Base-by-base conservation (phyloP, 1,284 basidiomycete genomes). In the Heterobasidion annosum region DNA sequence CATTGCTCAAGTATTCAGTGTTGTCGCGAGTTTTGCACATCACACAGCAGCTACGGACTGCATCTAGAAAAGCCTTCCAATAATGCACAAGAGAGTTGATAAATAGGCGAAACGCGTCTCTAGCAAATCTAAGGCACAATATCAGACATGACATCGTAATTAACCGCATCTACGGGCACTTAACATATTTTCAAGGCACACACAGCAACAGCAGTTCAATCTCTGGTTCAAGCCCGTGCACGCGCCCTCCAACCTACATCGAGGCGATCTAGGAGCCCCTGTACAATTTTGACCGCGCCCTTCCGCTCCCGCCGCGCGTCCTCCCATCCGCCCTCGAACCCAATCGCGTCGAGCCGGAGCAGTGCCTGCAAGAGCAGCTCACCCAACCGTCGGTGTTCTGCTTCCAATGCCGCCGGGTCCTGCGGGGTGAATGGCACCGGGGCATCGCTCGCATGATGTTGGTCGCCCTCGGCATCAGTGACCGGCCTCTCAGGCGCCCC, bases 291-390 rank as follows among this genome's bases (percentile, higher is more conserved):
- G 47, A 93, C 90, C 1, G 85, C 90, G 43, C 75, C 78, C 68
- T 91, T 93, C 56, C 90, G 73, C 64, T 86, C 79, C 57, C 71
- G 70, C 58, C 91, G 73, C 16, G 89, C 90, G 4, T 81, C 73
- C 16, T 79, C 76, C 85, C 88, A 92, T 52, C 81, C 76, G 35
- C 79, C 75, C 51, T 88, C 82, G 32, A 84, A 73, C 34, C 71
- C 69, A 62, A 92, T 75, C 51, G 83, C 83, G 63, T 93, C 91
- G 33, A 93, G 71, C 44, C 87, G 78, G 8, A 93, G 75, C 25
- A 93, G 73, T 13, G 80, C 76, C 67, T 93, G 91, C 32, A 93
- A 73, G 32, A 93, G 74, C 52, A 88, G 68, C 67, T 91, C 88
- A 18, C 78, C 82, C 48, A 91, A 68, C 9, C 85, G 76, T 10